phyloP scores from a whole-genome alignment of 257 asterid genomes.

The Solanum gandarillasii region DNA sequence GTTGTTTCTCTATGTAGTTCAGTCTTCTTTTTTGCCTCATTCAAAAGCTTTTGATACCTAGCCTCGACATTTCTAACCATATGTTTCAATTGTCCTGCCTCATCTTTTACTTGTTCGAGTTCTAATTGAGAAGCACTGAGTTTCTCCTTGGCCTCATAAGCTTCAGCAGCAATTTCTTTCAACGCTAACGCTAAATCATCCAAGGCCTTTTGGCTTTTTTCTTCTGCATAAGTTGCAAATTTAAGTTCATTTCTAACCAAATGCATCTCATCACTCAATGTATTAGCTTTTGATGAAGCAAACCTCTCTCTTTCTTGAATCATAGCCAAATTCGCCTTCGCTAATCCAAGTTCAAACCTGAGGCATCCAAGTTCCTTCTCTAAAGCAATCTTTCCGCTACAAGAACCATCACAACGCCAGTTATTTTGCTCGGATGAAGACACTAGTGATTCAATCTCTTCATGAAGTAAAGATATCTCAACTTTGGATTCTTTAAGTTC shows the following conservation, averaged over 20 bases:
- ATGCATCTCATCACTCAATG: constrained; percentile 19
- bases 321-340: constrained; percentile 13
- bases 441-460: constrained; percentile 24
- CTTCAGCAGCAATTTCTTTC: constrained; percentile 58
- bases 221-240: constrained; percentile 54
- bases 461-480: constrained; percentile 26
- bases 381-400: neutral
- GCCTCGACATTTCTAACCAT: constrained; percentile 29
- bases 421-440: constrained; percentile 2
- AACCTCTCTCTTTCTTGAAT: constrained; percentile 19
- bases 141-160: constrained; percentile 44
- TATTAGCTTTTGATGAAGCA: constrained; percentile 10
- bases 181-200: constrained; percentile 76
- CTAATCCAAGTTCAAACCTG: constrained; percentile 16
- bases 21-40: constrained; percentile 39
- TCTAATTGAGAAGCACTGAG: constrained; percentile 19
- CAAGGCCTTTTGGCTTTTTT: constrained; percentile 65
- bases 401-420: neutral
- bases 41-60: constrained; percentile 26
- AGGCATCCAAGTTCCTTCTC: constrained; percentile 10
- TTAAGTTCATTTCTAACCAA: constrained; percentile 35
- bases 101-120: constrained; percentile 25
- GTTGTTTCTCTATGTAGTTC: constrained; percentile 39
- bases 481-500: constrained; percentile 47
- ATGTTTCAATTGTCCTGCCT: constrained; percentile 28